These are phyloP conservation scores for Podila verticillata DNA, from an alignment of 192 early-diverging fungal species.

Conservation along the genomic window DNA sequence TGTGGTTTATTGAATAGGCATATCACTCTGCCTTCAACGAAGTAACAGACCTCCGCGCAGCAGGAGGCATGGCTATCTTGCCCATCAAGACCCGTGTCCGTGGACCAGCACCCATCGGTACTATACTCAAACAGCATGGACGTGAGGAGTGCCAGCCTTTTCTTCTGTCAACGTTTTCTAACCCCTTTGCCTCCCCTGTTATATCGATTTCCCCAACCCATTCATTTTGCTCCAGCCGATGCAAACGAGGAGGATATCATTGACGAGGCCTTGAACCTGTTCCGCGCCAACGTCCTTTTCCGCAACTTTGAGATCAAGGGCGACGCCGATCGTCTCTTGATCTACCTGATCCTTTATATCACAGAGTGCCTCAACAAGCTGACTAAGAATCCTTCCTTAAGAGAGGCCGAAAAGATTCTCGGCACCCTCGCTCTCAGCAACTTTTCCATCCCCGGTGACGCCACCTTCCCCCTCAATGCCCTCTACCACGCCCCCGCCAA, in stretches of 20 bases:
- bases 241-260: conserved; percentile 82
- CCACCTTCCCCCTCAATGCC: conserved; percentile 90
- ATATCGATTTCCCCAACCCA: not conserved
- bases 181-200: not conserved
- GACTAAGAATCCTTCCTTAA: conserved; percentile 63
- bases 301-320: conserved; percentile 99
- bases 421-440: conserved; percentile 88
- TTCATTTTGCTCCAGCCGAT: conserved; percentile 55
- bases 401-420: conserved; percentile 84
- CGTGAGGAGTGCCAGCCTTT: not conserved
- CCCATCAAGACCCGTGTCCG: conserved; percentile 91
- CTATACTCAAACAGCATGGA: conserved; percentile 3
- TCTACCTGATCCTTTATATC: conserved; percentile 94
- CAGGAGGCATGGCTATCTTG: conserved; percentile 90
- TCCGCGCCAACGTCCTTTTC: conserved; percentile 97
- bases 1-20: conserved; percentile 61
- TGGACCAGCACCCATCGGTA: conserved; percentile 84
- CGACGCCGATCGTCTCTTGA: conserved; percentile 88
- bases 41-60: conserved; percentile 59
- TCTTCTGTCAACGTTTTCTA: not conserved
- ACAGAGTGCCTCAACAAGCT: conserved; percentile 83
- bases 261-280: conserved; percentile 94
- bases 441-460: conserved; percentile 94
- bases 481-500: conserved; percentile 82
- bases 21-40: conserved; percentile 91